These are phyloP conservation scores for Botryotinia narcissicola DNA, from an alignment of 2,329 filamentous ascomycete genomes.

Conservation along the genomic window DNA sequence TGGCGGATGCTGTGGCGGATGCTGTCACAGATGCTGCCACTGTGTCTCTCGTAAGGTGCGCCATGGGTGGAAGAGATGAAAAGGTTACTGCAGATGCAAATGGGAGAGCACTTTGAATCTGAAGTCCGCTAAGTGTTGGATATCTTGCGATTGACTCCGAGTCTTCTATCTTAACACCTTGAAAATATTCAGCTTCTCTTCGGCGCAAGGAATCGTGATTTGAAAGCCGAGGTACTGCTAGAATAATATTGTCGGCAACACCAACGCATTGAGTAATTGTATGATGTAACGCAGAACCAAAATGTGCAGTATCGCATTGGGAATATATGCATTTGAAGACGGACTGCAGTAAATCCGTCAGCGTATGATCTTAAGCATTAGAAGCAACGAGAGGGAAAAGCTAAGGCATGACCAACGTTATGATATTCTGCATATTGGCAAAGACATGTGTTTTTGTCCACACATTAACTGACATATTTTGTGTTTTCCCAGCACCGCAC, in stretches of 20 bases:
- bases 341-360: conserved; percentile 29
- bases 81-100: neutral
- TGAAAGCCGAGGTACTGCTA: conserved; percentile 29
- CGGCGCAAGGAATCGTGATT: conserved; percentile 36
- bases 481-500: conserved; percentile 41
- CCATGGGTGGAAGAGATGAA: conserved; percentile 17
- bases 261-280: conserved; percentile 36
- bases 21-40: conserved; percentile 5
- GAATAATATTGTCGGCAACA: conserved; percentile 26
- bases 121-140: conserved; percentile 28
- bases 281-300: conserved; percentile 39
- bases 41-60: conserved; percentile 12
- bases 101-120: conserved; percentile 25
- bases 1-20: neutral
- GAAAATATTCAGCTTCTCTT: conserved; percentile 35
- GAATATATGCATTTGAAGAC: conserved; percentile 41
- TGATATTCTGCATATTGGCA: conserved; percentile 39
- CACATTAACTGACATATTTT: conserved; percentile 39
- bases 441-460: conserved; percentile 34
- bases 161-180: conserved; percentile 25
- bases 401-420: conserved; percentile 31
- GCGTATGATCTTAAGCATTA: neutral
- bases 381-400: neutral
- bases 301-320: conserved; percentile 40
- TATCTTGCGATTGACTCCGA: conserved; percentile 29